Conservation (phyloP, 2,329 filamentous ascomycete genomes). For the Salinomyces thailandicus region DNA sequence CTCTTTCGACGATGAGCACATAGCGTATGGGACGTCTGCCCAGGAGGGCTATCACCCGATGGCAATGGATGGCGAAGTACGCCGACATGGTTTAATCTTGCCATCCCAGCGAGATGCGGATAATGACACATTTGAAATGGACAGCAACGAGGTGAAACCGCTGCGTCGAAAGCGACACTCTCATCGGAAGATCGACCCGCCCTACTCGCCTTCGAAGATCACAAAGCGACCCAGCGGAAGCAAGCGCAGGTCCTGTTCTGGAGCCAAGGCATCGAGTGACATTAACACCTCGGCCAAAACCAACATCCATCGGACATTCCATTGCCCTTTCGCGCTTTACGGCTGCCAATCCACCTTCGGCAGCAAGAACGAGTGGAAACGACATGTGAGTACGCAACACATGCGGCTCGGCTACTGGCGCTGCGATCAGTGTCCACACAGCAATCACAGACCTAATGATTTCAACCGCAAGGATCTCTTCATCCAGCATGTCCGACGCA, state of each 20-base stretch:
- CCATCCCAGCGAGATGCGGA: not conserved
- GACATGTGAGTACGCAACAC: constrained; percentile 74
- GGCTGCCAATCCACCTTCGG: constrained; percentile 64
- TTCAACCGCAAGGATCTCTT: constrained; percentile 93
- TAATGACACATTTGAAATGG: constrained; percentile 3
- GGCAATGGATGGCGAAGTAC: not conserved
- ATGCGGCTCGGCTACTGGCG: constrained; percentile 63
- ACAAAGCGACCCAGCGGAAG: constrained; percentile 9
- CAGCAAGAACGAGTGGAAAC: constrained; percentile 92
- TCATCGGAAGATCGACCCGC: constrained; percentile 1
- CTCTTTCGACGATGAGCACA: constrained; percentile 6
- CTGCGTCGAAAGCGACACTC: constrained; percentile 1
- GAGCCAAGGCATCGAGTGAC: constrained; percentile 1
- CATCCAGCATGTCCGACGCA: constrained; percentile 75
- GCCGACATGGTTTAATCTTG: not conserved
- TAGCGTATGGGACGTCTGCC: constrained; percentile 6
- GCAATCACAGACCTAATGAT: constrained; percentile 39
- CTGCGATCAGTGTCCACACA: constrained; percentile 52
- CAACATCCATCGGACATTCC: constrained; percentile 40
- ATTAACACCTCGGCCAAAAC: not conserved
- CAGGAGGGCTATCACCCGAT: constrained; percentile 19
- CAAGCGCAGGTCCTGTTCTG: constrained; percentile 8
- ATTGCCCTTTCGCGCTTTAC: constrained; percentile 69
- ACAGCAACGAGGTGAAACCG: constrained; percentile 2
- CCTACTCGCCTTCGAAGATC: constrained; percentile 6